Conservation (phyloP, 345 rosid genomes). For the Adansonia digitata region DNA sequence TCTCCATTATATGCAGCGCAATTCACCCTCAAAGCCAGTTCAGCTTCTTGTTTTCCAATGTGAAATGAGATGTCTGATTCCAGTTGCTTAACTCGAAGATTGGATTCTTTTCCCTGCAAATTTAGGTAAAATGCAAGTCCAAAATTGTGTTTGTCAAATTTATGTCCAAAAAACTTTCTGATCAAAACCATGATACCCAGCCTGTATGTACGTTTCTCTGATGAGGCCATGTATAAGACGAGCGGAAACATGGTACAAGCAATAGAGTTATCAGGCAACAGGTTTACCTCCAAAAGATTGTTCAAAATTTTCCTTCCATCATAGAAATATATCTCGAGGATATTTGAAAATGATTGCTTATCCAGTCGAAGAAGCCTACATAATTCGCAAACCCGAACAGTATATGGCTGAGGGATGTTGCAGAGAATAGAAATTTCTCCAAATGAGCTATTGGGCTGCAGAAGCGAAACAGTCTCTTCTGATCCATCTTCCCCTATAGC, state of each 20-base stretch:
- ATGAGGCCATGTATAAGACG: not conserved
- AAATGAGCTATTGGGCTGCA: conserved; percentile 63
- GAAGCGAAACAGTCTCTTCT: conserved; percentile 56
- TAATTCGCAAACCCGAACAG: conserved; percentile 68
- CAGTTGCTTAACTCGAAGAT: conserved; percentile 62
- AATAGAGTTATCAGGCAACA: not conserved
- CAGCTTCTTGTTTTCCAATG: conserved; percentile 92
- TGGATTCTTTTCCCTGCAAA: conserved; percentile 66
- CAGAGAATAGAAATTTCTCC: conserved; percentile 90
- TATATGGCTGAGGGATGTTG: conserved; percentile 90
- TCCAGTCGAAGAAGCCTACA: conserved; percentile 82
- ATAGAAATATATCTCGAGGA: conserved; percentile 83
- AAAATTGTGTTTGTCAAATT: not conserved
- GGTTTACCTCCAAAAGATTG: conserved; percentile 73
- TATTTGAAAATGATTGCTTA: conserved; percentile 74
- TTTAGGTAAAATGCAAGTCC: conserved; percentile 8
- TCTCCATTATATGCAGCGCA: conserved; percentile 87
- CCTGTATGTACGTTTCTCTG: not conserved
- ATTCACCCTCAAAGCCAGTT: conserved; percentile 83
- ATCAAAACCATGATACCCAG: not conserved
- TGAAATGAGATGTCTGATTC: conserved; percentile 82
- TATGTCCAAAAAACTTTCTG: not conserved
- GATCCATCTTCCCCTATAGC: conserved; percentile 67
- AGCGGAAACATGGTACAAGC: not conserved
- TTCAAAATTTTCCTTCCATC: conserved; percentile 82